Evolutionary conservation across 2,329 filamentous ascomycete genomes (phyloP).

Genomic region (Bretziella fagacearum): DNA sequence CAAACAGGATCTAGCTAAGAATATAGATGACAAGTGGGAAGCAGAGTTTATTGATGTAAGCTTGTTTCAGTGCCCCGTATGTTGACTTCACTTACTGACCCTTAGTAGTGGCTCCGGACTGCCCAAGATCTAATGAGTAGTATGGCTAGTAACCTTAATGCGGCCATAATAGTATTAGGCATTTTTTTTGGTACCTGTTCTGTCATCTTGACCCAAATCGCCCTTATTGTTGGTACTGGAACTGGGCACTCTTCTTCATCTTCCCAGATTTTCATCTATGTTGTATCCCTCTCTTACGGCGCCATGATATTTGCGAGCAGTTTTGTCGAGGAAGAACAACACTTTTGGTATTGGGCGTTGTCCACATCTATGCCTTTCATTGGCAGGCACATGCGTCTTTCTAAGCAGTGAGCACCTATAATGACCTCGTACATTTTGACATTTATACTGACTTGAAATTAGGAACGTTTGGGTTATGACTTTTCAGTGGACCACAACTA

Average conservation of each 20-base stretch:
- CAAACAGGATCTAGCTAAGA: neutral
- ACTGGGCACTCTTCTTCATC: too few species aligned
- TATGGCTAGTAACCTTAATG: slow-evolving; percentile 71
- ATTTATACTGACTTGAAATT: neutral
- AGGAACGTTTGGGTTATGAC: slow-evolving; percentile 10
- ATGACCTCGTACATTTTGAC: neutral
- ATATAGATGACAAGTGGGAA: slow-evolving; percentile 2
- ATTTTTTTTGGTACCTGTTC: slow-evolving; percentile 22
- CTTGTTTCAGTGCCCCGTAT: neutral
- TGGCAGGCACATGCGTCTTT: slow-evolving; percentile 46
- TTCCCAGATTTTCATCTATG: neutral
- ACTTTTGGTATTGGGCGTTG: slow-evolving; percentile 93
- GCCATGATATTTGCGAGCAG: slow-evolving; percentile 96
- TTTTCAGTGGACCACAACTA: slow-evolving; percentile 21
- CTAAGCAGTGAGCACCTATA: slow-evolving; percentile 25
- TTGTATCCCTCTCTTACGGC: slow-evolving; percentile 34
- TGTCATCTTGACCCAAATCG: slow-evolving; percentile 18
- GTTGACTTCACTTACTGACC: neutral
- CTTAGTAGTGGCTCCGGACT: slow-evolving; percentile 40
- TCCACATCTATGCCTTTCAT: slow-evolving; percentile 22
- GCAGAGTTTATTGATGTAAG: slow-evolving; percentile 6
- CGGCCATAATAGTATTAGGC: slow-evolving; percentile 33
- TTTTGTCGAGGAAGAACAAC: slow-evolving; percentile 95
- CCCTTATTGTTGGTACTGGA: slow-evolving; percentile 26
- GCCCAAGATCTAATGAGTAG: slow-evolving; percentile 71